Base-by-base conservation (phyloP, 2,329 filamentous ascomycete genomes). In the Ascochyta viciae-villosae region DNA sequence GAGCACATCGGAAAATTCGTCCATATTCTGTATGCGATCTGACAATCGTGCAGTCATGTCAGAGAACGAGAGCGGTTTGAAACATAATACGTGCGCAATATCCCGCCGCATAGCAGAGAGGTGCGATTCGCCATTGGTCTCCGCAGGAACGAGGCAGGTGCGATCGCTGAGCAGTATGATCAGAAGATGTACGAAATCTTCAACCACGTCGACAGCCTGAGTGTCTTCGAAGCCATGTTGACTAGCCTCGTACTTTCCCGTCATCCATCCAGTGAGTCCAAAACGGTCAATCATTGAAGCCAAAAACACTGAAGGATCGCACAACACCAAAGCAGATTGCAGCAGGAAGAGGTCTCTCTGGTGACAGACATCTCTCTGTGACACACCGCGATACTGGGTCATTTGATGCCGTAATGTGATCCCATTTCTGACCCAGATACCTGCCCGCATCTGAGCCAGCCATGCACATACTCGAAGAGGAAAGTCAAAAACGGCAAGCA, bases 341-440 rank as follows among this genome's bases (percentile, higher is more conserved):
- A 99, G 78, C 45, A 99, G 84, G 74, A 98, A 96, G 40, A 99
- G 90, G 71, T 99, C 96, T 55, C 95, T 87, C 67, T 97, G 94
- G 69, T 97, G 94, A 1, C 92, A 92, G 19, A 97, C 90, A 74
- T 99, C 95, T 63, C 95, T 85, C 68, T 96, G 91, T 10, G 87
- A 87, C 13, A 97, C 92, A 37, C 92, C 93, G 15, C 92, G 88
- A 73, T 99, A 99, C 16, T 93, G 95, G 48, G 90, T 90, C 73
- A 96, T 95, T 76, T 99, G 95, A 74, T 99, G 95, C 35, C 94
- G 87, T 47, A 99, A 84, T 67, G 94, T 98, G 71, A 99, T 92
- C 2, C 95, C 95, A 72, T 99, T 99, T 52, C 95, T 88, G 61
- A 99, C 94, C 95, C 96, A 99, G 88, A 98, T 96, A 47, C 92